Evolutionary conservation across 2,329 filamentous ascomycete species (phyloP), one percentile per base, ranked within the genome.

Genomic region (Fonsecaea nubica): DNA sequence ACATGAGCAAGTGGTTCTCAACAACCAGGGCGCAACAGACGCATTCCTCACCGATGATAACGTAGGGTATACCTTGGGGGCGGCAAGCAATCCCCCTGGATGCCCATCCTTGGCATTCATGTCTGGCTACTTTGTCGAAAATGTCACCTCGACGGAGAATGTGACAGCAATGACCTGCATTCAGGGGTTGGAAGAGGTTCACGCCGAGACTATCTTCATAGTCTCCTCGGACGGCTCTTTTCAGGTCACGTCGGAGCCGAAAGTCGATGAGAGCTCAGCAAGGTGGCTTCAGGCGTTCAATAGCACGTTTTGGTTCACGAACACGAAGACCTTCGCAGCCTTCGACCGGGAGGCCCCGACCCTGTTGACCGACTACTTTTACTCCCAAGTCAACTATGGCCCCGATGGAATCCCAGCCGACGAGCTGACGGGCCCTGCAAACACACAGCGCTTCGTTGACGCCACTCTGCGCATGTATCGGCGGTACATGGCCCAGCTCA

Each of bases 91-190:
- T 60, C 66, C 63, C 4, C 59, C 55, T 3, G 68, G 56, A 13
- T 70, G 68, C 45, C 68, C 68, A 12, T 68, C 65, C n/a, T 38
- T 68, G 21, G 68, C 66, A 8, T 58, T 70, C 30, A 58, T 65
- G 8, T 70, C 55, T 6, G 68, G 65, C 15, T 58, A 63, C 45
- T n/a, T 67, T 32, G 35, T 48, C 42, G 30, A 30, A 30, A 58
- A 54, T 25, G 36, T 25, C 25, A 32, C 54, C 30, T 56, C 54
- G 15, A 38, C 33, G n/a, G 45, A 35, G 9, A 33, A 56, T 52
- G 42, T 62, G n/a, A 62, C 62, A 1, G 56, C 62, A 9, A 18
- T 68, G 32, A 54, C 63, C 1, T 70, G 68, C 57, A 57, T 53
- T 50, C 65, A 70, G 48, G 15, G 52, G 3, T 13, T 68, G 13